Evolutionary conservation across 805 yeast genomes (phyloP), one percentile per base, ranked within the genome.

Genomic region (Lipomyces starkeyi): DNA sequence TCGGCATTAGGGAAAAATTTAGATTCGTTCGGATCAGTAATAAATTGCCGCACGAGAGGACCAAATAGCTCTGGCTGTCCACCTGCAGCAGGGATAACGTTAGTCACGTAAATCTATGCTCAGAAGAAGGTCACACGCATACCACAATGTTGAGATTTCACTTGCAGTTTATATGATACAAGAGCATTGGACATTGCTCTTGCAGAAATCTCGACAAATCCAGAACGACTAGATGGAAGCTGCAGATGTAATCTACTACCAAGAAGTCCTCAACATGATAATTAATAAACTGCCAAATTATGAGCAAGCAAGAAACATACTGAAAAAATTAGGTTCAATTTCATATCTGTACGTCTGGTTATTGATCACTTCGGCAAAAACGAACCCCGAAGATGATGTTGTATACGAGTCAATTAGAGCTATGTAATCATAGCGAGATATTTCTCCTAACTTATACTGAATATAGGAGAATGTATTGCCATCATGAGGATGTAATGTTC

Each of bases 31-130:
- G 91, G 90, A 47, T 86, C 87, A 11, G 81, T 79, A 3, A 86
- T 80, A 79, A 85, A 84, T 77, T 93, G 97, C 65, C 92, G 83
- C 2, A 90, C 77, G 49, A 92, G 81, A 0, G 97, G 91, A 25
- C 85, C 78, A 73, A 88, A 90, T 7, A 49, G 14, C 67, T 43
- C 49, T 17, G 49, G 49, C 8, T 2, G 49, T 43, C 49, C 49
- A 43, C 3, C 49, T 43, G 32, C 11, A 4, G 29, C n/a, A 22
- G n/a, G 14, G 13, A 57, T 27, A 17, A 8, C 22, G 5, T 43
- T 43, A 43, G 49, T 43, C 11, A n/a, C 9, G 11, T 43, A n/a
- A 3, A 58, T 13, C 9, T 22, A 14, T 43, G 43, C 43, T 13
- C 49, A 11, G 49, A 3, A 43, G 22, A 17, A 43, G 20, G 20